These are phyloP conservation scores for Rhodomyrtus tomentosa DNA, from an alignment of 345 rosid genomes.

Conservation along the genomic window DNA sequence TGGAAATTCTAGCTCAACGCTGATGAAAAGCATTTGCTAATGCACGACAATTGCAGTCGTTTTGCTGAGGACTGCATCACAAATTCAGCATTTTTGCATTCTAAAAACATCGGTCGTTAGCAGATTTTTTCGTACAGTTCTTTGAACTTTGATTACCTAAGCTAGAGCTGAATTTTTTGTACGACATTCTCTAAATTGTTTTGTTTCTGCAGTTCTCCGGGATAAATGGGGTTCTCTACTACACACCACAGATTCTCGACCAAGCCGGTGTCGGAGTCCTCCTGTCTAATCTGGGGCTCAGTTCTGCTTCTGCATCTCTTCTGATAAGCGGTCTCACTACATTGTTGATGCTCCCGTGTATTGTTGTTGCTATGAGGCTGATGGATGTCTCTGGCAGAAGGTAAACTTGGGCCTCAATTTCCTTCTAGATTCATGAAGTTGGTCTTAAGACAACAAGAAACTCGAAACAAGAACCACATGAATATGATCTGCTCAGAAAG, in stretches of 20 bases:
- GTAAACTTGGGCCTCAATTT: background rate
- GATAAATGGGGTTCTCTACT: conserved; percentile 37
- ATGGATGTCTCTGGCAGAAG: conserved; percentile 42
- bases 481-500: background rate
- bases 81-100: background rate
- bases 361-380: conserved; percentile 27
- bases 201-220: conserved; percentile 19
- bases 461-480: background rate
- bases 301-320: conserved; percentile 30
- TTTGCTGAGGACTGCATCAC: background rate
- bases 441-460: background rate
- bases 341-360: conserved; percentile 28
- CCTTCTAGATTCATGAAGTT: background rate
- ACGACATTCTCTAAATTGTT: background rate
- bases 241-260: conserved; percentile 36
- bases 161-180: background rate
- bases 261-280: conserved; percentile 34
- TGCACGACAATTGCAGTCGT: background rate
- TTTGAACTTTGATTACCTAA: background rate
- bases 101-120: background rate
- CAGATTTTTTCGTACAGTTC: background rate
- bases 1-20: background rate
- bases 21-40: background rate
- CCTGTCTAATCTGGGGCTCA: conserved; percentile 18
- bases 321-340: conserved; percentile 22